These are phyloP conservation scores for Auriscalpium vulgare DNA, from an alignment of 768 basidiomycete species.

Conservation along the genomic window DNA sequence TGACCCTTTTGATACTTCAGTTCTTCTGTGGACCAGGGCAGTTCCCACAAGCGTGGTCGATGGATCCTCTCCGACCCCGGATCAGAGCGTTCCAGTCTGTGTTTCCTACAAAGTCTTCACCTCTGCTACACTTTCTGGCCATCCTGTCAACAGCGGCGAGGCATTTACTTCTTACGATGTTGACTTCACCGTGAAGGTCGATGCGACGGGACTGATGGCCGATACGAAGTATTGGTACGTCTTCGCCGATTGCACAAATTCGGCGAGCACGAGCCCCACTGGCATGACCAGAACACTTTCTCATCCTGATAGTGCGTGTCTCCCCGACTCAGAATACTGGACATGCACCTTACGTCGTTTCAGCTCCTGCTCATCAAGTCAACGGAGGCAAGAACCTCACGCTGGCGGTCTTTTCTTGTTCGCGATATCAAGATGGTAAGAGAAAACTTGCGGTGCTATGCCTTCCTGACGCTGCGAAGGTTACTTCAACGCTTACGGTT, in stretches of 20 bases:
- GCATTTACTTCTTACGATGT: conserved; percentile 51
- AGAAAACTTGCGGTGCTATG: not conserved
- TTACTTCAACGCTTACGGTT: conserved; percentile 55
- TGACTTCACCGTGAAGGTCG: conserved; percentile 54
- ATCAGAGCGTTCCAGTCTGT: conserved; percentile 45
- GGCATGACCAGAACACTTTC: conserved; percentile 47
- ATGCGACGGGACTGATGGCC: conserved; percentile 40
- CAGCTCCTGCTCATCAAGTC: conserved; percentile 38
- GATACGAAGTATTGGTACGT: conserved; percentile 50
- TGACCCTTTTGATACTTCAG: conserved; percentile 45
- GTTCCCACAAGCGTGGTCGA: conserved; percentile 25
- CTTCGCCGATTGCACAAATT: conserved; percentile 47
- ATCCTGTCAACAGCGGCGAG: conserved; percentile 34
- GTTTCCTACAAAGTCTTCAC: conserved; percentile 38
- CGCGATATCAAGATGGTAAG: conserved; percentile 42
- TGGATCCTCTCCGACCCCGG: conserved; percentile 25
- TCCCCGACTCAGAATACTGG: not conserved
- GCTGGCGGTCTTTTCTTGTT: conserved; percentile 54
- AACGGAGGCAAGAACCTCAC: conserved; percentile 46
- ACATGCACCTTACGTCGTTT: not conserved
- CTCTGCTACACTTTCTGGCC: conserved; percentile 27
- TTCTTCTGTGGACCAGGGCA: conserved; percentile 53
- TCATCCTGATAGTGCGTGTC: conserved; percentile 32
- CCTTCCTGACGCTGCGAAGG: conserved; percentile 22
- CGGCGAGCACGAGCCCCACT: conserved; percentile 34